Base-by-base conservation (phyloP, 2,329 filamentous ascomycete genomes). In the Ceratocystis destructans region DNA sequence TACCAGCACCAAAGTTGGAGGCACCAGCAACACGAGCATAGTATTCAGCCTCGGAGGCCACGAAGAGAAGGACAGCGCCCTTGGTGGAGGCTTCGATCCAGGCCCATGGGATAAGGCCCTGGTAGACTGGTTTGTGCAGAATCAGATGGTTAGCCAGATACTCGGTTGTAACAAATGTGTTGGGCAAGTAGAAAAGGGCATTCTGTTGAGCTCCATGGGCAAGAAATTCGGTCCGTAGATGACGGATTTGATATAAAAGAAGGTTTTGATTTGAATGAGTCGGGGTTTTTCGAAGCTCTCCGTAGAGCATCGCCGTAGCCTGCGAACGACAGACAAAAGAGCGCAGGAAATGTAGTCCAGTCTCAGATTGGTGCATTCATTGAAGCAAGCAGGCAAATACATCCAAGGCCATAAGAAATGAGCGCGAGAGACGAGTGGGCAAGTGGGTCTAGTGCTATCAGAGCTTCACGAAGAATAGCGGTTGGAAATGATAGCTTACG, bases 61-160 rank as follows among this genome's bases (percentile, higher is more conserved):
- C 93, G 80, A 99, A 99, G 77, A 99, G 89, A 74, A 99, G 89
- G 72, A 99, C 94, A 73, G 94, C 94, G 76, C 94, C 94, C 82
- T 99, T 99, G 79, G 94, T 97, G 74, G 93, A 97, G 76, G 94
- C 94, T 84, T 99, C 94, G 80, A 99, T 97, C 94, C 94, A 99
- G 78, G 94, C 94, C 93, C 93, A 96, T 70, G 94, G 94, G 77
- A 99, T 97, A 73, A 99, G 89, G 78, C 94, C 94, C 83, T 99
- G 94, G 83, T 96, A 99, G 82, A 96, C 93, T 97, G 75, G 15
- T 57, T 57, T 17, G 28, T 5, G 22, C 66, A 71, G 55, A 46
- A 48, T 59, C 48, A 68, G 62, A 59, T 71, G 28, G 22, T 57
- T 57, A 28, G 22, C 28, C 1, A 57, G 28, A 25, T 57, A 57